Base-by-base conservation (phyloP, 495 filamentous ascomycete genomes). In the Penicillium herquei region DNA sequence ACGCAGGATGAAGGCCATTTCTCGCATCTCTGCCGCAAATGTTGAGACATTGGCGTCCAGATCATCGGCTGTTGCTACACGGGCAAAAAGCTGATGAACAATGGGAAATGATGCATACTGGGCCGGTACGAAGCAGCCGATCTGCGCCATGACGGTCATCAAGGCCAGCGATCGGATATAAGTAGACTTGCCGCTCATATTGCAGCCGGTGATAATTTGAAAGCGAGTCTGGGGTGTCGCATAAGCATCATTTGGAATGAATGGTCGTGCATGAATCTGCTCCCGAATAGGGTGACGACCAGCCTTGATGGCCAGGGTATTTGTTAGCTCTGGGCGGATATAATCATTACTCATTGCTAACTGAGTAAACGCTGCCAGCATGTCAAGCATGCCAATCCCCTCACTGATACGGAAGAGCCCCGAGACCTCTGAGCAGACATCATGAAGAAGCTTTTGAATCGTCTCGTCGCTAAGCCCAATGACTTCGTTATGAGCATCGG, bases 141-240 rank as follows among this genome's bases (percentile, higher is more conserved):
- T 85, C 62, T 98, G 94, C 5, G 91, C 90, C 90, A 98, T 94
- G 46, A 98, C 81, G 30, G 86, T 81, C 68, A 93, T 85, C 9
- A 98, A 75, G 14, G 93, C 91, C 39, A 96, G 76, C 7, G 85
- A 87, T 55, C 90, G 86, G 64, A 98, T 96, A 72, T 95, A 98
- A 0, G 93, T 98, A 56, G 90, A 91, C 66, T 96, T 97, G n/a
- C 94, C 94, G 62, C 91, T 95, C 95, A 97, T 98, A 69, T 98
- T 98, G 70, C 91, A 94, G 39, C 94, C 94, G 6, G 94, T 96
- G 64, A 98, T 87, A 56, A 98, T 89, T 56, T 96, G 91, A 68
- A 97, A 92, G 7, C 93, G 84, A 33, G 80, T 81, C 54, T 89
- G 84, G 30, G 85, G 74, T 16, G 84, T 86, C 34, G 91, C 90